These are phyloP conservation scores for Sporobolus alterniflorus DNA, from an alignment of 202 grass and related monocot genomes.

Conservation along the genomic window DNA sequence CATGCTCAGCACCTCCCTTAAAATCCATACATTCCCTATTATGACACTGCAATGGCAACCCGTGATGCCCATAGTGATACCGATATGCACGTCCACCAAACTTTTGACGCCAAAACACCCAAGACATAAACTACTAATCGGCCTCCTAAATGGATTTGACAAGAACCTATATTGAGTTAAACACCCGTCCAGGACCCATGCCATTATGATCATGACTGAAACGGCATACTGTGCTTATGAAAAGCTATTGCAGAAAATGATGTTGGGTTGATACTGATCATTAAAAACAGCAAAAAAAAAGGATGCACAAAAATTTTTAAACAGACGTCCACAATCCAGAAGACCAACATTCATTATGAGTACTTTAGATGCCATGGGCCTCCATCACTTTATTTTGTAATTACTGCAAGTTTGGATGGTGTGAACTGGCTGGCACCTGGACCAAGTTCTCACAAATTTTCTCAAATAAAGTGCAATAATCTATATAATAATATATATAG, in stretches of 20 bases:
- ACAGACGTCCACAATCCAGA: background rate
- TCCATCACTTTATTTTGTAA: background rate
- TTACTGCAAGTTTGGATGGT: background rate
- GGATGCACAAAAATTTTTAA: background rate
- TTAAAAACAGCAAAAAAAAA: background rate
- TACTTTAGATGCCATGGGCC: background rate
- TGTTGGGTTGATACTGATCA: background rate
- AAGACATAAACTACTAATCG: background rate
- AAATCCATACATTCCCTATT: conserved; percentile 26
- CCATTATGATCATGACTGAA: conserved; percentile 30
- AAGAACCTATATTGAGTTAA: conserved; percentile 23
- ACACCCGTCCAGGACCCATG: conserved; percentile 24
- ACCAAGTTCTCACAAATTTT: background rate
- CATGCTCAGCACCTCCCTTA: conserved; percentile 20
- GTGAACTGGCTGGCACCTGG: background rate
- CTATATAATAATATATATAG: too few species aligned
- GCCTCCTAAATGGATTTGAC: conserved; percentile 35
- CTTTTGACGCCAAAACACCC: background rate
- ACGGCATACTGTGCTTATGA: background rate
- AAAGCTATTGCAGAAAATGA: background rate
- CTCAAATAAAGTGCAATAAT: background rate
- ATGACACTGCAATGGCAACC: conserved; percentile 31
- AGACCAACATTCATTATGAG: background rate
- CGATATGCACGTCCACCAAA: conserved; percentile 23
- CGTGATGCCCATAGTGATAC: conserved; percentile 12